A percentile compares a stretch with the other conserved stretches of the same genome.
Conservation (phyloP, 768 basidiomycete species). For the Amanita brunnescens region DNA sequence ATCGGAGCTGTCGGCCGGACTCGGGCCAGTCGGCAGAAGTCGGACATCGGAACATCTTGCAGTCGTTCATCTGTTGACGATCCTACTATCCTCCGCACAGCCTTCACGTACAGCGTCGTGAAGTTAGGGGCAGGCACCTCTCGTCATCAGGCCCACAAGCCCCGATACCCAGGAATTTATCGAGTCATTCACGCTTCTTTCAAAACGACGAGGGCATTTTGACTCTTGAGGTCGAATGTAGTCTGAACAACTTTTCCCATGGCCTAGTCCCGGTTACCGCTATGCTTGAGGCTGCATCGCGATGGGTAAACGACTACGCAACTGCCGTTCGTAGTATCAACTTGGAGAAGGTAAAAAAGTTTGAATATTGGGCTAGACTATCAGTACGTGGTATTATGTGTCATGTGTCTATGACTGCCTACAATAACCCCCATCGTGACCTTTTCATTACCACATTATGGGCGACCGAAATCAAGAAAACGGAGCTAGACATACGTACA, state of each 20-base stretch:
- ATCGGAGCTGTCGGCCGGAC: no score
- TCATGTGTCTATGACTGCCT: no score
- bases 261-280: constrained; percentile 84
- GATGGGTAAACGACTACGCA: constrained; percentile 94
- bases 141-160: constrained; percentile 40
- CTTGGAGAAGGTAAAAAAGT: constrained; percentile 99
- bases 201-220: constrained; percentile 83
- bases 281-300: constrained; percentile 81
- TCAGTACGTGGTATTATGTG: no score
- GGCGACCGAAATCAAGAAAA: no score
- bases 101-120: constrained; percentile 43
- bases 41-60: no score
- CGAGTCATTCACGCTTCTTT: constrained; percentile 94
- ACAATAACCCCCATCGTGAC: no score
- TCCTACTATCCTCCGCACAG: constrained; percentile 53
- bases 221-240: constrained; percentile 99
- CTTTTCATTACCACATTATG: no score
- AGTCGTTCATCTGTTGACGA: no score
- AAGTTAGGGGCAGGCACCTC: constrained; percentile 29
- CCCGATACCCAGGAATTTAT: constrained; percentile 85
- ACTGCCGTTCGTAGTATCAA: constrained; percentile 90
- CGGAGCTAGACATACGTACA: no score
- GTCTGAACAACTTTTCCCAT: constrained; percentile 99
- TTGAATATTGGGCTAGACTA: no score
- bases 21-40: no score